Conservation (phyloP, 129 eudicot species). For the Chrysanthemum makinoi region DNA sequence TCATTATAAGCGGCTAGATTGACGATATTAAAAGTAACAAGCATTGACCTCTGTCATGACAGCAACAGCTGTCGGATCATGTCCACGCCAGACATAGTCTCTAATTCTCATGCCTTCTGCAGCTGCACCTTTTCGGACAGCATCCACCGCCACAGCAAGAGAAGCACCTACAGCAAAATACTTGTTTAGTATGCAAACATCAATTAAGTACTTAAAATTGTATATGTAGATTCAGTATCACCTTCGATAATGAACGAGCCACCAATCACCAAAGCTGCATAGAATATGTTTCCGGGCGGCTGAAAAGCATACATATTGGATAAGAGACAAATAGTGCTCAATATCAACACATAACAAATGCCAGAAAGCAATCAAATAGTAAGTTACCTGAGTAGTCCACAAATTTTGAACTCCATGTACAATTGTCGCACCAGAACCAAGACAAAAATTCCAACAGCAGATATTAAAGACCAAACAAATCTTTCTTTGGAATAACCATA, state of each 20-base stretch:
- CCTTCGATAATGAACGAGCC: slow-evolving; percentile 95
- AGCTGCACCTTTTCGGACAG: slow-evolving; percentile 97
- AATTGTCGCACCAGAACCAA: slow-evolving; percentile 95
- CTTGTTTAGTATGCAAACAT: slow-evolving; percentile 15
- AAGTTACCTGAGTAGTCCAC: slow-evolving; percentile 83
- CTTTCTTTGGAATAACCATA: slow-evolving; percentile 96
- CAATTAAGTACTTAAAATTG: slow-evolving; percentile 4
- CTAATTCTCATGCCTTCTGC: slow-evolving; percentile 94
- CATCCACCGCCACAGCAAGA: slow-evolving; percentile 86
- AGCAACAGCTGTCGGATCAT: slow-evolving; percentile 96
- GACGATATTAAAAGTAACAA: slow-evolving; percentile 19
- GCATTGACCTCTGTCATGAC: slow-evolving; percentile 95
- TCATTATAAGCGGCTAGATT: slow-evolving; percentile 8
- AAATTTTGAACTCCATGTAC: slow-evolving; percentile 87
- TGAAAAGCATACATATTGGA: slow-evolving; percentile 33
- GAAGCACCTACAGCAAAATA: slow-evolving; percentile 65
- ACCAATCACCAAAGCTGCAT: slow-evolving; percentile 94
- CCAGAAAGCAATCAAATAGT: neutral
- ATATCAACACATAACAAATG: neutral
- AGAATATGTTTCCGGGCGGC: slow-evolving; percentile 74
- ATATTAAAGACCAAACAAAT: slow-evolving; percentile 95
- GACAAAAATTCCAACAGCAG: slow-evolving; percentile 97
- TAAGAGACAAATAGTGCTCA: slow-evolving; percentile 11
- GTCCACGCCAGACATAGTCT: slow-evolving; percentile 99
- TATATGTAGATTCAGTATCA: slow-evolving; percentile 12